Conservation (phyloP, 2,329 filamentous ascomycete species). For the Lasiodiplodia sp. region DNA sequence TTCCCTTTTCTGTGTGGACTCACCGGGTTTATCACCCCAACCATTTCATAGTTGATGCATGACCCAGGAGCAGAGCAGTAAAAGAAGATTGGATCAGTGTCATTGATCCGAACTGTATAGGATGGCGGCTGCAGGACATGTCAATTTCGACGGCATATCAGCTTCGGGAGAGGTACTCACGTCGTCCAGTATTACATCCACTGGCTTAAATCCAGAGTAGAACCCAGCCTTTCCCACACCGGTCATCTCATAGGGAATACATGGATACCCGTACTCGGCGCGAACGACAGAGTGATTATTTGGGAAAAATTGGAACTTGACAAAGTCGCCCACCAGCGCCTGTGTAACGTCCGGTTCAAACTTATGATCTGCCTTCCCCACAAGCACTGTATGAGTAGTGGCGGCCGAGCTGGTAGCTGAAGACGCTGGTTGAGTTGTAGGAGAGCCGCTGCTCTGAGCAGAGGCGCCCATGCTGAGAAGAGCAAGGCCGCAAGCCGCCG, state of each 20-base stretch:
- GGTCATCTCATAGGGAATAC: constrained; percentile 47
- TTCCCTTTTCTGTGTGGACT: constrained; percentile 30
- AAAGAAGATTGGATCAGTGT: constrained; percentile 47
- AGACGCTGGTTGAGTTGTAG: constrained; percentile 4
- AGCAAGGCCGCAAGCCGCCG: constrained; percentile 4
- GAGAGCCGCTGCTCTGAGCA: constrained; percentile 9
- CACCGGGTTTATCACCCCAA: constrained; percentile 77
- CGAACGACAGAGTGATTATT: constrained; percentile 53
- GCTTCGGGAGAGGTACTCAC: not conserved
- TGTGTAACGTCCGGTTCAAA: constrained; percentile 28
- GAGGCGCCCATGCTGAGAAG: constrained; percentile 7
- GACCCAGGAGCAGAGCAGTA: constrained; percentile 65
- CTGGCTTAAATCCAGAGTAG: constrained; percentile 40
- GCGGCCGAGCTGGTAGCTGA: constrained; percentile 16
- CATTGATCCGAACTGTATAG: constrained; percentile 45
- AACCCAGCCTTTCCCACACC: constrained; percentile 42
- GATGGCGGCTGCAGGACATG: constrained; percentile 8
- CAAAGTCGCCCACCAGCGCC: constrained; percentile 42
- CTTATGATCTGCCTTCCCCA: constrained; percentile 29
- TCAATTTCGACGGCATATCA: not conserved
- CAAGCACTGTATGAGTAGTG: constrained; percentile 22
- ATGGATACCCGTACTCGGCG: constrained; percentile 49
- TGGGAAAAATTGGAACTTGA: constrained; percentile 50
- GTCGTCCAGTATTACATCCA: constrained; percentile 28
- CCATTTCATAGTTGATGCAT: constrained; percentile 72